These are phyloP conservation scores for Cercospora citrullina DNA, from an alignment of 2,329 filamentous ascomycete species.

Conservation along the genomic window DNA sequence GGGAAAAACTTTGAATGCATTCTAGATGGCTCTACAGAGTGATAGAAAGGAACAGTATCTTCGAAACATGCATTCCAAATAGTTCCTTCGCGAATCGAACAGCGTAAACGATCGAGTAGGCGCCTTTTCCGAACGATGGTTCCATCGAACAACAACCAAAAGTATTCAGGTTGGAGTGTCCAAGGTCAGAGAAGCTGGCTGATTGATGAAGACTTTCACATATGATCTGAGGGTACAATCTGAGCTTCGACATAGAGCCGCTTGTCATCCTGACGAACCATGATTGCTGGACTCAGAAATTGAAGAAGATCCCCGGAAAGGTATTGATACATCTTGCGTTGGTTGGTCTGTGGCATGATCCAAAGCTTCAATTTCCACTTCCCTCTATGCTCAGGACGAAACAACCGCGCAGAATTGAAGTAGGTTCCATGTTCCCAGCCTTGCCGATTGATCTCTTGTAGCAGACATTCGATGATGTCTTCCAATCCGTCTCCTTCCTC, in stretches of 20 bases:
- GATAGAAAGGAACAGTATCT: not conserved
- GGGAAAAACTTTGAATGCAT: not conserved
- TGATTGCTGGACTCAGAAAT: constrained; percentile 10
- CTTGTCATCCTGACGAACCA: constrained; percentile 6
- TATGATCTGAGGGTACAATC: not conserved
- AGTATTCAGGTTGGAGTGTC: no score
- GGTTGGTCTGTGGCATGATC: constrained; percentile 19
- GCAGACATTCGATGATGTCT: constrained; percentile 3
- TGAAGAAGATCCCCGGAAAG: not conserved
- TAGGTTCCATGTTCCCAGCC: constrained; percentile 4
- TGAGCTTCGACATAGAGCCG: constrained; percentile 22
- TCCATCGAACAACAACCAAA: no score
- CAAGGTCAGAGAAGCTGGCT: no score
- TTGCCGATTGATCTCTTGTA: constrained; percentile 1
- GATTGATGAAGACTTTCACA: no score
- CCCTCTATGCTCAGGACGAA: not conserved
- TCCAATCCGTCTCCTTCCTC: constrained; percentile 6
- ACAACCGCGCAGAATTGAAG: constrained; percentile 12
- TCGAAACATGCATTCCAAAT: not conserved
- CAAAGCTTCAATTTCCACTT: constrained; percentile 17
- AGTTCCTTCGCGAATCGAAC: no score
- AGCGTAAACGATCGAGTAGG: no score
- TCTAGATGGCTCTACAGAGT: not conserved
- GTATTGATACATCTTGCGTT: constrained; percentile 17
- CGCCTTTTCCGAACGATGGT: no score